Conservation (phyloP, 2,329 filamentous ascomycete species). For the Colletotrichum truncatum region DNA sequence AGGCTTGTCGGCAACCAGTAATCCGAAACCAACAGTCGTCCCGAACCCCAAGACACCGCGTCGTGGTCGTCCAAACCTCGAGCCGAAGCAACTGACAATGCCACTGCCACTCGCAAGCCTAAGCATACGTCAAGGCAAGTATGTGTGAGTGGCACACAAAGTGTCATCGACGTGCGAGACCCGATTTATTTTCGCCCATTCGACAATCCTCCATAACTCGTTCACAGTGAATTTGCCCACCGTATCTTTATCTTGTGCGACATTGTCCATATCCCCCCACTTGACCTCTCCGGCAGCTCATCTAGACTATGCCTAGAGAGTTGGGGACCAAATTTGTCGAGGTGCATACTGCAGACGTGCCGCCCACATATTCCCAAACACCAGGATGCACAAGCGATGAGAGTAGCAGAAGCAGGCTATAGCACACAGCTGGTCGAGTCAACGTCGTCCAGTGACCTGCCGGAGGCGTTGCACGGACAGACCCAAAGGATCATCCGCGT, state of each 20-base stretch:
- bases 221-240: neutral
- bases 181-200: too few relatives aligned
- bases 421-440: neutral
- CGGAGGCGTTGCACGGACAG: neutral
- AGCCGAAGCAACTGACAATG: neutral
- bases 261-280: too few relatives aligned
- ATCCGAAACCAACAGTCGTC: constrained; percentile 16
- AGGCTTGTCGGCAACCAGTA: constrained; percentile 1
- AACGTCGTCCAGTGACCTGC: neutral
- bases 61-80: neutral
- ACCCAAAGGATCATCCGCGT: neutral
- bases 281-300: too few relatives aligned
- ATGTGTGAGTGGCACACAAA: neutral
- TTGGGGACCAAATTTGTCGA: neutral
- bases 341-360: neutral
- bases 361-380: neutral
- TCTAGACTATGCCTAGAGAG: too few relatives aligned
- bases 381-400: neutral
- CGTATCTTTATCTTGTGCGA: neutral
- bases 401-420: neutral
- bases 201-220: neutral
- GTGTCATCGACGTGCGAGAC: too few relatives aligned
- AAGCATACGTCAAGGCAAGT: neutral
- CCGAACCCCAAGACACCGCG: constrained; percentile 4
- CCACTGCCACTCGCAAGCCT: neutral